These are phyloP conservation scores for Pichia kudriavzevii DNA, from an alignment of 1,139 yeast genomes.

Conservation along the genomic window DNA sequence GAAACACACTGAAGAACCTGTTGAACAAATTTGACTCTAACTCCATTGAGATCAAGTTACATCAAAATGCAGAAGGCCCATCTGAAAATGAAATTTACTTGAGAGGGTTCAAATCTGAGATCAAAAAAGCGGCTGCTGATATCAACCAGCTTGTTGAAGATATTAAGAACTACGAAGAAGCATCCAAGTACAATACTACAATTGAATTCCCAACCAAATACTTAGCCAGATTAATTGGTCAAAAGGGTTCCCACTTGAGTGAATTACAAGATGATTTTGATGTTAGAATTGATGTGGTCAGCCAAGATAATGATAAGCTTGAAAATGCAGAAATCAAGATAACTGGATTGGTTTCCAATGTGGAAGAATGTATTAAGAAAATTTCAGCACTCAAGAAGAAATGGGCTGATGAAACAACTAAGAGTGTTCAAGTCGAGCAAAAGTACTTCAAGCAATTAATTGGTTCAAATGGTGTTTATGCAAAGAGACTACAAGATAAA, in stretches of 20 bases:
- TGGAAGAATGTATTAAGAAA: conserved; percentile 61
- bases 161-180: conserved; percentile 53
- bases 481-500: conserved; percentile 81
- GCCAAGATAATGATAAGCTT: conserved; percentile 18
- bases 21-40: conserved; percentile 23
- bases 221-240: conserved; percentile 81
- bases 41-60: conserved; percentile 37
- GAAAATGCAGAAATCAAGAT: conserved; percentile 39
- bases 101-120: conserved; percentile 57
- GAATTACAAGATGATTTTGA: conserved; percentile 70
- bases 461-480: conserved; percentile 78
- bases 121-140: conserved; percentile 44
- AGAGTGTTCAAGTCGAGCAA: conserved; percentile 60
- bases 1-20: conserved; percentile 39
- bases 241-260: conserved; percentile 70
- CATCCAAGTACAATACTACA: conserved; percentile 48
- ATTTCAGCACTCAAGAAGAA: conserved; percentile 56
- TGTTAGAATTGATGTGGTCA: conserved; percentile 63
- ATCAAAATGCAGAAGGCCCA: conserved; percentile 35
- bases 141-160: conserved; percentile 53
- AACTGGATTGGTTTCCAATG: conserved; percentile 74
- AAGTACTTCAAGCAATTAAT: conserved; percentile 77
- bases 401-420: conserved; percentile 75
- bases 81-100: conserved; percentile 50
- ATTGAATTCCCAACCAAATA: conserved; percentile 59